Conservation (phyloP, 805 yeast species). For the Saccharomycopsis capsularis region DNA sequence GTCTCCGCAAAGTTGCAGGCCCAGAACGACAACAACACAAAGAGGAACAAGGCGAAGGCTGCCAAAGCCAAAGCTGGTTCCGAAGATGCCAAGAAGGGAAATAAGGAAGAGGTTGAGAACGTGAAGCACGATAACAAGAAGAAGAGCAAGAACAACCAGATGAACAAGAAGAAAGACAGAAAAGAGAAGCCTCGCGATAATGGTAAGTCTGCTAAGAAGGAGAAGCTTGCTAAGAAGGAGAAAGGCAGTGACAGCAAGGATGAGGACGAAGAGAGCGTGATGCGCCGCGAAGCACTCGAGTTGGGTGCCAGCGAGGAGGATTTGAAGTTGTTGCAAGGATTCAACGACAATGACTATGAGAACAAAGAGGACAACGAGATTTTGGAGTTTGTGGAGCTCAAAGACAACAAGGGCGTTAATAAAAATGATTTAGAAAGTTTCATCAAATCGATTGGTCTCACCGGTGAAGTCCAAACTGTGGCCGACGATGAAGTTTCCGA, state of each 20-base stretch:
- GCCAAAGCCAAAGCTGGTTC: slow-evolving; percentile 24
- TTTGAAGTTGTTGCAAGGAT: slow-evolving; percentile 50
- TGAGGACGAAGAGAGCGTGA: slow-evolving; percentile 24
- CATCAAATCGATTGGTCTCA: slow-evolving; percentile 63
- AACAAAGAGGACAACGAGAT: slow-evolving; percentile 35
- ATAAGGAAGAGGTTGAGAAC: slow-evolving; percentile 23
- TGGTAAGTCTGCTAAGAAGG: slow-evolving; percentile 22
- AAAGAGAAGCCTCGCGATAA: slow-evolving; percentile 23
- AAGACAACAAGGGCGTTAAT: slow-evolving; percentile 29
- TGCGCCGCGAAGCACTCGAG: slow-evolving; percentile 68
- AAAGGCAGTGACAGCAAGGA: slow-evolving; percentile 19
- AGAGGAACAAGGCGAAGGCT: slow-evolving; percentile 22
- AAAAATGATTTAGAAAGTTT: slow-evolving; percentile 50
- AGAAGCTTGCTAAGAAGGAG: slow-evolving; percentile 19
- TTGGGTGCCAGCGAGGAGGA: slow-evolving; percentile 88
- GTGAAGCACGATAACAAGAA: slow-evolving; percentile 23
- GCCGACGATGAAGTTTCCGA: slow-evolving; percentile 35
- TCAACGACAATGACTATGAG: slow-evolving; percentile 47
- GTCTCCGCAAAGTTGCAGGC: slow-evolving; percentile 45
- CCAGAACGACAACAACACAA: slow-evolving; percentile 22
- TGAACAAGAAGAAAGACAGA: slow-evolving; percentile 24
- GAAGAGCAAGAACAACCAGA: slow-evolving; percentile 24
- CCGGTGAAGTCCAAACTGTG: slow-evolving; percentile 32
- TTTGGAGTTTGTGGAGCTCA: slow-evolving; percentile 32
- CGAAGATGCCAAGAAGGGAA: slow-evolving; percentile 24